phyloP scores from a whole-genome alignment of 192 early-diverging fungal genomes.

The Piromyces finnis region DNA sequence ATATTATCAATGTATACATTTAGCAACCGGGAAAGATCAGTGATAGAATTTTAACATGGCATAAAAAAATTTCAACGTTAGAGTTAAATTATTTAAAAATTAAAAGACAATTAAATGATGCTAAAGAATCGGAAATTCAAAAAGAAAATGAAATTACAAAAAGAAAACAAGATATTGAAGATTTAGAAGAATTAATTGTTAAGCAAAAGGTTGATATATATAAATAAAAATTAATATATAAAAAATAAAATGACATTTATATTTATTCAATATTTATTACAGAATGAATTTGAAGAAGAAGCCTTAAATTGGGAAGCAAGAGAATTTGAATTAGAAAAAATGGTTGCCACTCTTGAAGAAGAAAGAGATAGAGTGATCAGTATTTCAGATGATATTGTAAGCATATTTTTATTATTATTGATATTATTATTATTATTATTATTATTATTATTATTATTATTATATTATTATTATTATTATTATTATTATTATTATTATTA shows the following conservation, averaged over 20 bases:
- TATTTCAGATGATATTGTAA: conserved; percentile 4
- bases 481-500: no score
- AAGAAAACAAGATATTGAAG: conserved; percentile 2
- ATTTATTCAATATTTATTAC: neutral
- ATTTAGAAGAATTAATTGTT: conserved; percentile 8
- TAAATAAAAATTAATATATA: neutral
- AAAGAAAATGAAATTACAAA: conserved; percentile 5
- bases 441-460: no score
- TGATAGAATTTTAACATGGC: conserved; percentile 21
- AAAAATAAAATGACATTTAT: neutral
- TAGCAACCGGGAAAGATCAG: neutral
- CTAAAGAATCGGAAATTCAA: conserved; percentile 4
- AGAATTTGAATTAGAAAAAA: conserved; percentile 18
- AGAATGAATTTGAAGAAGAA: conserved; percentile 13
- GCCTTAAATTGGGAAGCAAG: conserved; percentile 25
- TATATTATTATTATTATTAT: no score
- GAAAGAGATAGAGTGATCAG: conserved; percentile 24
- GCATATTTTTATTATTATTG: neutral
- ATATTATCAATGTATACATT: no score
- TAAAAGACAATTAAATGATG: conserved; percentile 13
- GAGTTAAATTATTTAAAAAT: conserved; percentile 14
- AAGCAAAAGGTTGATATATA: neutral
- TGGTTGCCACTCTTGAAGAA: conserved; percentile 12
- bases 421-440: no score
- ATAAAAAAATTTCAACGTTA: conserved; percentile 15